Percentiles rank a stretch among this genome's conserved stretches.
Conservation (phyloP, 2,329 filamentous ascomycete genomes). For the Pseudogymnoascus sp. region DNA sequence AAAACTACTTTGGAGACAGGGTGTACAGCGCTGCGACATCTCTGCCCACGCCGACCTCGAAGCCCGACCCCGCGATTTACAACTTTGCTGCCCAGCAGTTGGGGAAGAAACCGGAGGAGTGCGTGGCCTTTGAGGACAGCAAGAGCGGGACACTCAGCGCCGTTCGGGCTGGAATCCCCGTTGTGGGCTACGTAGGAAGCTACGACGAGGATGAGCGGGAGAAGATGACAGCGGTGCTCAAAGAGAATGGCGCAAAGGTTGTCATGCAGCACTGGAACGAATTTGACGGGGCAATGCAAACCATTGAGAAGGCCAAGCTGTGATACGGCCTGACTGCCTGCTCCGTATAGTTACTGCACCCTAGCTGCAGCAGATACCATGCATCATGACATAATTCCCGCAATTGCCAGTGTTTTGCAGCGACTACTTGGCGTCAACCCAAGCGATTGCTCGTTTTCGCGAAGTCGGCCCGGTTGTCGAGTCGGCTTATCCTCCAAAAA, state of each 20-base stretch:
- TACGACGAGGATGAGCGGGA: conserved; percentile 52
- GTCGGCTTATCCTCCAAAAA: not conserved
- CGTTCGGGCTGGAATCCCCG: conserved; percentile 68
- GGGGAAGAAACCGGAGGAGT: conserved; percentile 63
- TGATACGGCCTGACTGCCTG: not conserved
- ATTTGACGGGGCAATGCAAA: conserved; percentile 32
- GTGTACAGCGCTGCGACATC: conserved; percentile 79
- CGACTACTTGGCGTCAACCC: not conserved
- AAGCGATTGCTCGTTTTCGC: not conserved
- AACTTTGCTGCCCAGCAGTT: conserved; percentile 67
- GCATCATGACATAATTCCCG: conserved; percentile 8
- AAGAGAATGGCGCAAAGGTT: conserved; percentile 53
- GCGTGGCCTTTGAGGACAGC: conserved; percentile 80
- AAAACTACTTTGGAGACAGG: conserved; percentile 71
- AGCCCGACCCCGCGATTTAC: conserved; percentile 88
- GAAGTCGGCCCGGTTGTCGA: not conserved
- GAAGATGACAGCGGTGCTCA: conserved; percentile 57
- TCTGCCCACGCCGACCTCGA: conserved; percentile 71
- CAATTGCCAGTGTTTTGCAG: not conserved
- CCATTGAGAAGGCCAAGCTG: conserved; percentile 20
- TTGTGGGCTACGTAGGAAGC: conserved; percentile 78
- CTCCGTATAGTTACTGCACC: not conserved
- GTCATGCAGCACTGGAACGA: conserved; percentile 56
- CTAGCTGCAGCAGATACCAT: not conserved
- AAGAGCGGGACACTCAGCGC: conserved; percentile 75